phyloP scores from a whole-genome alignment of 345 rosid genomes.

The Gynandropsis gynandra region DNA sequence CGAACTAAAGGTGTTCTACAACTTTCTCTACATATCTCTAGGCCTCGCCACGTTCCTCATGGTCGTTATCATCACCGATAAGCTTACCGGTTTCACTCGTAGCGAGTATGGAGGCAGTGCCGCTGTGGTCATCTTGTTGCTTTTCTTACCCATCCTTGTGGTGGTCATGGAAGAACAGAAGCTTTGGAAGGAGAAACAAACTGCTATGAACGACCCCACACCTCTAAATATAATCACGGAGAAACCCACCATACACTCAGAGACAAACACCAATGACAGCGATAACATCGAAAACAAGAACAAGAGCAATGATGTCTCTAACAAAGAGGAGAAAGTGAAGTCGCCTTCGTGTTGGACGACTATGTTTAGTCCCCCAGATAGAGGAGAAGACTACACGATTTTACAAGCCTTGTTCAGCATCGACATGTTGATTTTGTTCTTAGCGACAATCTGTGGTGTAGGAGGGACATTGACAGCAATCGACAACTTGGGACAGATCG shows the following conservation, averaged over 20 bases:
- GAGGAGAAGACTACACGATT: conserved; percentile 49
- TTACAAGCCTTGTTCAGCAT: conserved; percentile 49
- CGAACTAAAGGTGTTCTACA: conserved; percentile 39
- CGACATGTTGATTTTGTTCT: conserved; percentile 45
- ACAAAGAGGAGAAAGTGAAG: conserved; percentile 12
- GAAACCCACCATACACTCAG: conserved; percentile 5
- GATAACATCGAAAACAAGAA: too few species aligned
- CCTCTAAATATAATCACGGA: conserved; percentile 28
- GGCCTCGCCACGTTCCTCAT: conserved; percentile 45
- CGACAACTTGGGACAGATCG: conserved; percentile 45
- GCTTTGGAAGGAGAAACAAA: conserved; percentile 26
- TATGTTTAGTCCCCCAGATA: conserved; percentile 40
- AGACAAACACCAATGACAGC: not conserved
- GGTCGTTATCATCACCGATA: conserved; percentile 33
- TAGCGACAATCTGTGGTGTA: conserved; percentile 37
- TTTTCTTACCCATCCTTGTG: conserved; percentile 34
- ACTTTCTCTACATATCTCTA: conserved; percentile 38
- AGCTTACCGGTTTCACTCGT: conserved; percentile 30
- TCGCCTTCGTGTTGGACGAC: conserved; percentile 29
- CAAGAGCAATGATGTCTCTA: not conserved
- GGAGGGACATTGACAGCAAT: conserved; percentile 45
- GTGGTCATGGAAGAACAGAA: conserved; percentile 39
- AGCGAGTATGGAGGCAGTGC: conserved; percentile 36
- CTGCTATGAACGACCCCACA: conserved; percentile 21
- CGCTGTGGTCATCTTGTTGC: conserved; percentile 26